These are phyloP conservation scores for Fragaria nilgerrensis DNA, from an alignment of 306 rosid genomes.

Conservation along the genomic window DNA sequence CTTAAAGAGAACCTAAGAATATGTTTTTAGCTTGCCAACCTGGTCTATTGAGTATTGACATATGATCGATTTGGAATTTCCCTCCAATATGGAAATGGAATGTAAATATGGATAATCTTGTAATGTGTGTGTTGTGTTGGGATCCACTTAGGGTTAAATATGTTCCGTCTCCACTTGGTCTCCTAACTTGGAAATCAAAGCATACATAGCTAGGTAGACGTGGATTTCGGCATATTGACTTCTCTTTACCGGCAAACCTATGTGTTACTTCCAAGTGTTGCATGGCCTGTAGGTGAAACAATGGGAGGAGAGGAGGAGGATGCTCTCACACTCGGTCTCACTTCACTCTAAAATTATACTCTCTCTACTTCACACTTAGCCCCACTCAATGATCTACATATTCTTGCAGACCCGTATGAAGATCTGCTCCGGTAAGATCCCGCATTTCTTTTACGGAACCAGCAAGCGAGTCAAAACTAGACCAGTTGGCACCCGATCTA, in stretches of 20 bases:
- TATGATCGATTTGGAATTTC: no score
- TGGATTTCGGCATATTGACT: constrained; percentile 27
- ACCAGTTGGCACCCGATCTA: no score
- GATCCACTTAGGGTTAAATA: constrained; percentile 50
- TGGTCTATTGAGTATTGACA: neutral
- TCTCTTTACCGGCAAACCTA: constrained; percentile 36
- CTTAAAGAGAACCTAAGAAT: neutral
- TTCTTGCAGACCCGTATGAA: no score
- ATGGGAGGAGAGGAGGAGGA: no score
- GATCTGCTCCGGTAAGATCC: no score
- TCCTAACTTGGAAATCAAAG: constrained; percentile 42
- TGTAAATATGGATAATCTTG: neutral
- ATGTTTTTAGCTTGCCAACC: neutral
- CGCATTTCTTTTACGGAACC: no score
- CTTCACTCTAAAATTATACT: no score
- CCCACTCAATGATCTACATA: no score
- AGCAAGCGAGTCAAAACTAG: no score
- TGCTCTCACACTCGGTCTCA: no score
- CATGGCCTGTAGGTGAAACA: neutral
- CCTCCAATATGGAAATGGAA: constrained; percentile 5
- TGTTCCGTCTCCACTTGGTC: constrained; percentile 66
- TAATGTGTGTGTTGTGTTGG: constrained; percentile 22
- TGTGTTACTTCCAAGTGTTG: constrained; percentile 24
- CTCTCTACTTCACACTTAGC: no score
- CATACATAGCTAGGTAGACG: neutral